phyloP scores from a whole-genome alignment of 495 filamentous ascomycete species.

The Umbilicaria muhlenbergii region DNA sequence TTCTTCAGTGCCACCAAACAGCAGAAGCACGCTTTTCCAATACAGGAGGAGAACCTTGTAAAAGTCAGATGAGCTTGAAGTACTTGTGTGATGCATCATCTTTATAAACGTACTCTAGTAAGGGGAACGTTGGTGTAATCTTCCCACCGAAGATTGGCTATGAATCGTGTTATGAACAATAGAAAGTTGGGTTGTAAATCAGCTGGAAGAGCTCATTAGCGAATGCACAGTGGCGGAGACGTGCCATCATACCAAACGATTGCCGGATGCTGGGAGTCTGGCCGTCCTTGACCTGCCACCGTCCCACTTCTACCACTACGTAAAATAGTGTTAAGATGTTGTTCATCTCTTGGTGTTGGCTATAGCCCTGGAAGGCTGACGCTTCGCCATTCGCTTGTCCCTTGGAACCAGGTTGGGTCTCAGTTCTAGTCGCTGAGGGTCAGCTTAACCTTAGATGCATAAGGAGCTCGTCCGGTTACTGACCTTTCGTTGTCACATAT shows the following conservation, averaged over 20 bases:
- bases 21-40: constrained; percentile 80
- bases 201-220: constrained; percentile 16
- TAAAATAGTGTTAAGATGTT: constrained; percentile 50
- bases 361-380: constrained; percentile 1
- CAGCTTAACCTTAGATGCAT: constrained; percentile 4
- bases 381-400: too few species aligned
- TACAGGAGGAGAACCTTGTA: constrained; percentile 53
- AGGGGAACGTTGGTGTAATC: constrained; percentile 52
- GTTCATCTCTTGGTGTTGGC: constrained; percentile 37
- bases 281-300: constrained; percentile 26
- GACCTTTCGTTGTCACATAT: constrained; percentile 37
- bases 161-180: constrained; percentile 55
- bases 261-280: constrained; percentile 20
- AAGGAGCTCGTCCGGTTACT: constrained; percentile 11
- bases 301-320: constrained; percentile 50
- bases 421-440: too few species aligned
- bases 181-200: constrained; percentile 52
- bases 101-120: constrained; percentile 25
- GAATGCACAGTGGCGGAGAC: neutral
- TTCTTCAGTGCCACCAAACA: constrained; percentile 61
- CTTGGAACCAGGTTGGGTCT: too few species aligned
- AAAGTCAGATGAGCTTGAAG: constrained; percentile 4
- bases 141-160: constrained; percentile 75
- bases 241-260: constrained; percentile 13
- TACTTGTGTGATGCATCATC: too few species aligned